phyloP scores from a whole-genome alignment of 371 early-diverging fungal genomes.

The Batkoa obscura region DNA sequence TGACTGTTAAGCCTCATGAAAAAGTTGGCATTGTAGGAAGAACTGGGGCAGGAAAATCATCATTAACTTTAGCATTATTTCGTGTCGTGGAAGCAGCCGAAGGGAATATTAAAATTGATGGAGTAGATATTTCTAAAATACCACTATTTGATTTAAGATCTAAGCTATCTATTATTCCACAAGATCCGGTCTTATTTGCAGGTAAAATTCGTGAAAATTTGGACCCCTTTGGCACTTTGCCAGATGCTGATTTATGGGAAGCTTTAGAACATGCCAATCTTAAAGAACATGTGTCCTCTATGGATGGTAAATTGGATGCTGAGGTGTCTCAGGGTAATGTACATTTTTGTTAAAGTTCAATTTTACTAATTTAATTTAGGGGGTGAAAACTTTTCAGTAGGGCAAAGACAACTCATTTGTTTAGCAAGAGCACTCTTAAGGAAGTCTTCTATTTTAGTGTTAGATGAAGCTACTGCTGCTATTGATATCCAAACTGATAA shows the following conservation, averaged over 20 bases:
- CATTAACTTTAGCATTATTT: conserved; percentile 72
- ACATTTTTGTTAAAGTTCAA: conserved; percentile 28
- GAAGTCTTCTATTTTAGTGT: conserved; percentile 42
- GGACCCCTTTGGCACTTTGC: conserved; percentile 54
- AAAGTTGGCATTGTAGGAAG: conserved; percentile 84
- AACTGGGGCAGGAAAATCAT: conserved; percentile 87
- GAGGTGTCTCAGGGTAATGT: conserved; percentile 50
- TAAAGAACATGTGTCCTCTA: conserved; percentile 29
- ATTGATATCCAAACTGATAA: conserved; percentile 68
- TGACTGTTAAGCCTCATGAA: conserved; percentile 36
- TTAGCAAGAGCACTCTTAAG: conserved; percentile 67
- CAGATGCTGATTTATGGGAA: conserved; percentile 66
- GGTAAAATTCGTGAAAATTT: conserved; percentile 44
- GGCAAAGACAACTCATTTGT: conserved; percentile 69
- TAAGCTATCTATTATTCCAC: conserved; percentile 78
- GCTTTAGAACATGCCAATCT: conserved; percentile 57
- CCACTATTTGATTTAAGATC: conserved; percentile 62
- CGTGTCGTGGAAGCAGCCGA: conserved; percentile 69
- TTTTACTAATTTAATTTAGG: conserved; percentile 5
- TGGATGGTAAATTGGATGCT: conserved; percentile 50
- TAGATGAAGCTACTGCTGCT: conserved; percentile 89
- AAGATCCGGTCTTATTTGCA: conserved; percentile 84
- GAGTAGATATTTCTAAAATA: conserved; percentile 56
- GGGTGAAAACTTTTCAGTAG: conserved; percentile 58
- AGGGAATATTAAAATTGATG: conserved; percentile 49